These are phyloP conservation scores for Aspergillus sp. DNA, from an alignment of 2,329 filamentous ascomycete species.

Conservation along the genomic window DNA sequence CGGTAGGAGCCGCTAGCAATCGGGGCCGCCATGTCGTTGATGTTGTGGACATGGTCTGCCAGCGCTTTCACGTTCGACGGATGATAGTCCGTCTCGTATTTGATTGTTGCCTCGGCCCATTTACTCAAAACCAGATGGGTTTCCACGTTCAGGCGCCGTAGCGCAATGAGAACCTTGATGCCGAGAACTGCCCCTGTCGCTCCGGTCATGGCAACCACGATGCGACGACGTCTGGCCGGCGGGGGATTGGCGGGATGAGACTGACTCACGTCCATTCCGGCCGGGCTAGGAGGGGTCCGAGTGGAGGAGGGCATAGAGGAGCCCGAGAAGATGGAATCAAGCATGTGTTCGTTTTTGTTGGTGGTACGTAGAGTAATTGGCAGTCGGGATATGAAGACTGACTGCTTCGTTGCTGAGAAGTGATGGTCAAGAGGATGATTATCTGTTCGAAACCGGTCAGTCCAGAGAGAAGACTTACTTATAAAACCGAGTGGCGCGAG, in stretches of 20 bases:
- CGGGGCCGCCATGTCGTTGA: constrained; percentile 47
- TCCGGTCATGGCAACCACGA: constrained; percentile 52
- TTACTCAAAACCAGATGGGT: constrained; percentile 51
- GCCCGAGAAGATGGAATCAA: constrained; percentile 17
- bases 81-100: constrained; percentile 48
- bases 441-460: background rate
- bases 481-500: background rate
- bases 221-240: constrained; percentile 20
- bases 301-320: constrained; percentile 19
- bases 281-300: constrained; percentile 12
- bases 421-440: background rate
- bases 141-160: constrained; percentile 47
- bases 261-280: constrained; percentile 2
- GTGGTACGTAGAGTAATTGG: background rate
- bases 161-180: constrained; percentile 42
- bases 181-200: constrained; percentile 49
- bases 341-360: background rate
- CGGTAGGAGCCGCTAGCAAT: constrained; percentile 48
- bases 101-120: constrained; percentile 50
- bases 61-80: constrained; percentile 38
- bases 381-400: background rate
- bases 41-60: constrained; percentile 40
- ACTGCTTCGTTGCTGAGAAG: background rate
- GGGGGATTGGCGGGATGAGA: background rate
- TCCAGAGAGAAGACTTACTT: background rate